phyloP scores from a whole-genome alignment of 768 basidiomycete genomes.

The Suillus lakei region DNA sequence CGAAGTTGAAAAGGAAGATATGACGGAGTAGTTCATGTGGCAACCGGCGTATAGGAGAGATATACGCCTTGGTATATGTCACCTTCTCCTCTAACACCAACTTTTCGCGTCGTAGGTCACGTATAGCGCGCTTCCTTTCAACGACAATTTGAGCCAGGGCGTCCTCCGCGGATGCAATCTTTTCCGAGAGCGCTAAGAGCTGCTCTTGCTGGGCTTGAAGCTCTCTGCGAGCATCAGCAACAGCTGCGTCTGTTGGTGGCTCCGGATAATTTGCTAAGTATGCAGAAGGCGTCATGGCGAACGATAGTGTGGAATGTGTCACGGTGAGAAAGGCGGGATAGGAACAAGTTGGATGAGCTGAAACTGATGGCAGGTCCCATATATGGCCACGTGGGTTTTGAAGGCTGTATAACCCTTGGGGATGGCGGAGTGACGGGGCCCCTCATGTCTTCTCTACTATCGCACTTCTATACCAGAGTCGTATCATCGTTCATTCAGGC shows the following conservation, averaged over 20 bases:
- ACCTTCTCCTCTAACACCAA: constrained; percentile 52
- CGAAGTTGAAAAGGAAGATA: constrained; percentile 73
- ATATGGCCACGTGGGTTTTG: constrained; percentile 28
- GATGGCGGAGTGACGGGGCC: constrained; percentile 6
- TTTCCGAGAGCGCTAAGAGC: constrained; percentile 41
- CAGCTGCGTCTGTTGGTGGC: constrained; percentile 60
- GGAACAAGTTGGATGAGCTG: constrained; percentile 12
- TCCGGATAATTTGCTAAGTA: constrained; percentile 45
- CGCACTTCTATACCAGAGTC: background rate
- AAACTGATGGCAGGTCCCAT: constrained; percentile 28
- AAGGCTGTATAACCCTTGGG: background rate
- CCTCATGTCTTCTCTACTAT: background rate
- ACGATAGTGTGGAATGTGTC: constrained; percentile 4
- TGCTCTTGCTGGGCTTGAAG: constrained; percentile 40
- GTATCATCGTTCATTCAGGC: background rate
- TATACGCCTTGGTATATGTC: constrained; percentile 59
- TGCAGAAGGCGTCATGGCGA: constrained; percentile 21
- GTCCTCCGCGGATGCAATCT: constrained; percentile 58
- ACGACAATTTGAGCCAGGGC: constrained; percentile 62
- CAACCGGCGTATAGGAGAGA: constrained; percentile 73
- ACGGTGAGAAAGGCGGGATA: constrained; percentile 12
- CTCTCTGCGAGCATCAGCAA: constrained; percentile 54
- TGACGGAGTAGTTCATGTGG: constrained; percentile 75
- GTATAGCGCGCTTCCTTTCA: constrained; percentile 58
- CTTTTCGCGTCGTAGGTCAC: constrained; percentile 56